A percentile compares a stretch with the other conserved stretches of the same genome.
These are phyloP conservation scores for Cladosporium velox DNA, from an alignment of 2,329 filamentous ascomycete species.

Conservation along the genomic window DNA sequence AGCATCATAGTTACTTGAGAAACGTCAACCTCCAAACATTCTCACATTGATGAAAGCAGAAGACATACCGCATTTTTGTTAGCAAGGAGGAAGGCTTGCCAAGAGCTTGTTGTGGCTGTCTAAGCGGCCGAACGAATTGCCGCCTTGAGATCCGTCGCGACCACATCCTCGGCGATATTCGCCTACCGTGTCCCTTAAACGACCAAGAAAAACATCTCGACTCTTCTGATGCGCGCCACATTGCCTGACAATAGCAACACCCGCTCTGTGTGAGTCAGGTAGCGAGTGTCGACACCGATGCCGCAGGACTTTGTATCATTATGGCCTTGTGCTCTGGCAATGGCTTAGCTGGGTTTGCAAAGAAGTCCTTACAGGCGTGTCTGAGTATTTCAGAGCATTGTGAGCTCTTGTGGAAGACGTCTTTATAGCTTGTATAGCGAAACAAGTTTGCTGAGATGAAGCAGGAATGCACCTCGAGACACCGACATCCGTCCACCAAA, in stretches of 20 bases:
- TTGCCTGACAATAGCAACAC: not conserved
- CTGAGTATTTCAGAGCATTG: not conserved
- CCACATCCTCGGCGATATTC: not conserved
- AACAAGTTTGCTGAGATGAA: not conserved
- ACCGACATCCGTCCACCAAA: not conserved
- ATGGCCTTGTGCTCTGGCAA: not conserved
- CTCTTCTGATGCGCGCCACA: not conserved
- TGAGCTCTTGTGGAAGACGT: not conserved
- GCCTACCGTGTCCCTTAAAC: not conserved
- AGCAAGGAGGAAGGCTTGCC: not conserved
- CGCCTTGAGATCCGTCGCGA: not conserved
- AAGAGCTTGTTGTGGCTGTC: not conserved
- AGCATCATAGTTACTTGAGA: not conserved
- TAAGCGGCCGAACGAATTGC: not conserved
- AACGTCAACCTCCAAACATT: not conserved
- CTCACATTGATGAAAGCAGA: not conserved
- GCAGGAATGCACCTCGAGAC: not conserved
- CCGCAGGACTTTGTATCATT: not conserved
- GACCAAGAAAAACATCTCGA: not conserved
- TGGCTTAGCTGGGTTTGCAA: not conserved
- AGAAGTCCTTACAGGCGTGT: not conserved
- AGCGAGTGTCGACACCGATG: not conserved
- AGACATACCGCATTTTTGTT: not conserved
- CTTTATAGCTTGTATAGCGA: not conserved
- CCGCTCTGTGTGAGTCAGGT: not conserved